Base-by-base conservation (phyloP, 805 yeast genomes). In the Yamadazyma philogaea region DNA sequence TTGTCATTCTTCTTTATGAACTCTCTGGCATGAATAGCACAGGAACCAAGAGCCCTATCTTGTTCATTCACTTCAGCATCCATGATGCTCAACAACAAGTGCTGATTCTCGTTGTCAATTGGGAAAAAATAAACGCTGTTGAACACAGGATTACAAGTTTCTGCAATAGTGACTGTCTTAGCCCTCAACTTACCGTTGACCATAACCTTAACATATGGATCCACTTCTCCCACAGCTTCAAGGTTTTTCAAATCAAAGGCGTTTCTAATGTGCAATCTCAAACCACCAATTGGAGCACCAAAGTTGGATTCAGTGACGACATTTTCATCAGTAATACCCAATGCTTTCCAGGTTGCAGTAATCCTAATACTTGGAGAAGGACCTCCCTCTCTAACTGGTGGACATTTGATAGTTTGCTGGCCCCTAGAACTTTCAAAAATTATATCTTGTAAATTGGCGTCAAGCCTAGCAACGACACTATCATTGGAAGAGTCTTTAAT, bases 201-300 rank as follows among this genome's bases (percentile, higher is more conserved):
- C 28, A 77, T 54, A 7, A 84, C 71, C 45, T 77, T 72, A 30
- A 82, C 79, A 53, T 84, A 85, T 4, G 95, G 93, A 61, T 86
- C 90, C 53, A 84, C 80, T 43, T 75, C 78, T 43, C 93, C 91
- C 39, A 84, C 75, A 12, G 81, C 73, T 51, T 83, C 85, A 51
- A 84, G 63, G 51, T 80, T 68, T 51, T 73, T 66, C 51, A 81
- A 62, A 31, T 78, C 75, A 8, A 57, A 57, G 14, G 82, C 84
- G 26, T 69, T 63, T 45, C 80, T 72, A 37, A 86, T 52, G 53
- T 78, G 80, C 30, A 86, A 54, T 64, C 82, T 77, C 20, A 81
- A 57, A 31, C 79, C 80, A 51, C 91, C 95, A 47, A 86, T 68
- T 30, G 91, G 80, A 11, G 84, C 78, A 50, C 69, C 65, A 39